Percentiles rank a stretch among this genome's conserved stretches.
Evolutionary conservation across 73 alveolate genomes (phyloP).

Genomic region (Durusdinium trenchii): DNA sequence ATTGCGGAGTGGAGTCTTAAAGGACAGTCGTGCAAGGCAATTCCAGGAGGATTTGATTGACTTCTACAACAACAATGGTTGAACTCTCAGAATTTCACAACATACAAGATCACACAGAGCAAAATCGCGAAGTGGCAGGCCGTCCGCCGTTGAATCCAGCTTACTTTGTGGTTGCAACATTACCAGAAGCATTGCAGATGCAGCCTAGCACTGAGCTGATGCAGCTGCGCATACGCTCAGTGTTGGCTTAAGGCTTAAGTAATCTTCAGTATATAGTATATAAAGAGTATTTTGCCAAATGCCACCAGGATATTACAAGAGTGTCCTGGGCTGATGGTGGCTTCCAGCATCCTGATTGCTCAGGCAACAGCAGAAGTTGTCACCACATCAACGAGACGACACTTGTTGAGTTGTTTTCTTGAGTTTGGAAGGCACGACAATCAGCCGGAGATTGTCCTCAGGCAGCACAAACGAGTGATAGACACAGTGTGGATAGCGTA

Average conservation of each 20-base stretch:
- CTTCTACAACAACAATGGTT: not conserved
- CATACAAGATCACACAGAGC: too few species aligned
- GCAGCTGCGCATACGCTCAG: too few species aligned
- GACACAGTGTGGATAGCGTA: too few species aligned
- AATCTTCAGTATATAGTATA: too few species aligned
- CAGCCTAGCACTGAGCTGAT: not conserved
- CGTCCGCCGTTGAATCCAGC: slow-evolving; percentile 81
- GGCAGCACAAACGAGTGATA: not conserved
- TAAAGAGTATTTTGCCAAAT: too few species aligned
- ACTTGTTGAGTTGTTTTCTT: too few species aligned
- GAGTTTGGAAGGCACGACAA: slow-evolving; percentile 20
- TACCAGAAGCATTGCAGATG: slow-evolving; percentile 49
- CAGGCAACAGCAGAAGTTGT: not conserved
- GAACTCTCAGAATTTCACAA: not conserved
- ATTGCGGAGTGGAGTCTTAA: not conserved
- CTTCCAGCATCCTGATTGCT: slow-evolving; percentile 54
- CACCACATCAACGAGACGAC: too few species aligned
- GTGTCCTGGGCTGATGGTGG: slow-evolving; percentile 54
- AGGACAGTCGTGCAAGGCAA: slow-evolving; percentile 15
- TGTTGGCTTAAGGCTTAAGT: too few species aligned
- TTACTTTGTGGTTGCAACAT: not conserved
- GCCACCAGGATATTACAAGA: slow-evolving; percentile 56
- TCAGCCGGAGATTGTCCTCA: slow-evolving; percentile 67
- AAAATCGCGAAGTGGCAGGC: not conserved
- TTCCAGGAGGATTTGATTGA: slow-evolving; percentile 41